Evolutionary conservation across 441 rosid genomes (phyloP).

Genomic region (Corymbia calophylla): DNA sequence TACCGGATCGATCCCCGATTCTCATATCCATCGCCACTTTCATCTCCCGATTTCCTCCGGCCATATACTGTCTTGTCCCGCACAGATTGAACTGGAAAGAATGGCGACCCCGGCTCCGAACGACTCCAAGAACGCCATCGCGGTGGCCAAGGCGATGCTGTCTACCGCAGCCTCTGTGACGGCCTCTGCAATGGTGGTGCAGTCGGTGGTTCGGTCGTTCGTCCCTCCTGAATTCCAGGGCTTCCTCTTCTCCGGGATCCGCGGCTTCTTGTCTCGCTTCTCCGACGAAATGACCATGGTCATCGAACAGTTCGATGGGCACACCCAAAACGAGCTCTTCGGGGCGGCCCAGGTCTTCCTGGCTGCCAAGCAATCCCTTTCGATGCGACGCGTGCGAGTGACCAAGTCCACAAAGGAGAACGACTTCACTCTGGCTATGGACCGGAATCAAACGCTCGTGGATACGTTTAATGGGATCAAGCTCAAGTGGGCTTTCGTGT

Average conservation of each 20-base stretch:
- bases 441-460: background rate
- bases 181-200: conserved; percentile 33
- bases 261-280: conserved; percentile 17
- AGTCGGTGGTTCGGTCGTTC: conserved; percentile 33
- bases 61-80: background rate
- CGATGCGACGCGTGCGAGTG: conserved; percentile 28
- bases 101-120: background rate
- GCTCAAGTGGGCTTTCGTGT: background rate
- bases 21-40: background rate
- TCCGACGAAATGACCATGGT: conserved; percentile 23
- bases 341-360: conserved; percentile 40
- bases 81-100: background rate
- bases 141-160: background rate
- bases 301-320: conserved; percentile 29
- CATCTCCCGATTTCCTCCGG: background rate
- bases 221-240: conserved; percentile 27
- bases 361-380: conserved; percentile 38
- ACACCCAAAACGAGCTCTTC: conserved; percentile 34
- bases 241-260: conserved; percentile 18
- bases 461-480: background rate
- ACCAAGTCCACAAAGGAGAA: conserved; percentile 35
- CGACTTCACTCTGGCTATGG: background rate
- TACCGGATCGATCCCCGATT: too few species aligned
- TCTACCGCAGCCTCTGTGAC: conserved; percentile 27
- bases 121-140: background rate